Evolutionary conservation across 2,329 filamentous ascomycete species (phyloP), one percentile per base, ranked within the genome.

Genomic region (Scedosporium aurantiacum): DNA sequence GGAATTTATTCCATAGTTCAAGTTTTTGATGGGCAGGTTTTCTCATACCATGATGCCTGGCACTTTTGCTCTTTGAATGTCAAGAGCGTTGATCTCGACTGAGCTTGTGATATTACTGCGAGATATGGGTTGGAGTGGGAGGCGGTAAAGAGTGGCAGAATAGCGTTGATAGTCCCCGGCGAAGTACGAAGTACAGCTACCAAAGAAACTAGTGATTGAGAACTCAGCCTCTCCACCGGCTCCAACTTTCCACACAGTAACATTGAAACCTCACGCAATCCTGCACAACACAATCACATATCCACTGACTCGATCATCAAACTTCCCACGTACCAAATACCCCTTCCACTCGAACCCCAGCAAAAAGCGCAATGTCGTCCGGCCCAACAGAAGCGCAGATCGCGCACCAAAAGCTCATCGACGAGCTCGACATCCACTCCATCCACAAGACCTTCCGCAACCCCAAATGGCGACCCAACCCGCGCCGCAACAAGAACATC

Each of bases 401-500:
- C 65, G 87, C 88, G 56, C 93, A 97, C 71, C 89, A 90, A 72
- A 82, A 85, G 67, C 87, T 97, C 64, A 86, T 99, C 67, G 91
- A 97, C 75, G 79, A 89, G 72, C 89, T 97, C 70, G 94, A 99
- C 79, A 91, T 97, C 69, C 88, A 94, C 73, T 84, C 86, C 63
- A 84, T 90, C 70, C 86, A 86, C 68, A 96, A 95, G 76, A 88
- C 86, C 69, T 99, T 97, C 80, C 92, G 93, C 73, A 96, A 91
- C 71, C 80, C 88, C 2, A 78, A 85, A 72, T 99, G 94, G 94
- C 91, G 90, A 70, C 91, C 94, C 16, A 91, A 93, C 66, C 88
- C 92, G 74, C 91, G 94, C 59, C 90, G 94, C 74, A 99, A 99
- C 83, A 99, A 99, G 80, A 97, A 96, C 74, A 87, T 97, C 75